Percentiles rank a stretch among this genome's conserved stretches.
phyloP scores from a whole-genome alignment of 495 filamentous ascomycete genomes.

The Acidiella bohemica region DNA sequence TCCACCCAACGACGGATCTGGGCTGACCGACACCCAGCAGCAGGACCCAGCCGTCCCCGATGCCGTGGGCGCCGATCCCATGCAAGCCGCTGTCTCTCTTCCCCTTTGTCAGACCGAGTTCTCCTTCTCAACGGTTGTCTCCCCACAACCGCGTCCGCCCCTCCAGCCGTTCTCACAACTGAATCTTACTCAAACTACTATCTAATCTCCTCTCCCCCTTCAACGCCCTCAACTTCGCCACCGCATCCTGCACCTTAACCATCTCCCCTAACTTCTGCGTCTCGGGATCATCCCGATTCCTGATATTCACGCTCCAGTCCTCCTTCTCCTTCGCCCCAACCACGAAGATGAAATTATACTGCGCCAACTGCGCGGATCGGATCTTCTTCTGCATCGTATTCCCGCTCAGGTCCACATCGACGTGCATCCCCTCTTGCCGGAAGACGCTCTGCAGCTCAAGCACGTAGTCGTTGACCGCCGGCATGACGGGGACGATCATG shows the following conservation, averaged over 20 bases:
- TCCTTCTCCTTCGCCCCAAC: slow-evolving; percentile 75
- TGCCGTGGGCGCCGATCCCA: too few species aligned
- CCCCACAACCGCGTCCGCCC: too few species aligned
- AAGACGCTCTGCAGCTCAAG: slow-evolving; percentile 60
- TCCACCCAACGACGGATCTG: too few species aligned
- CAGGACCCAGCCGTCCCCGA: too few species aligned
- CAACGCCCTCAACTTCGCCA: slow-evolving; percentile 57
- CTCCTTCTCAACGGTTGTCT: too few species aligned
- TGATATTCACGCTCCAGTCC: slow-evolving; percentile 66
- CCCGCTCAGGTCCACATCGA: slow-evolving; percentile 73
- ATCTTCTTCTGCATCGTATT: slow-evolving; percentile 98
- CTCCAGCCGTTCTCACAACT: too few species aligned
- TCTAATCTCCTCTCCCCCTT: slow-evolving; percentile 37
- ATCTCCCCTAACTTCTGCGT: slow-evolving; percentile 64
- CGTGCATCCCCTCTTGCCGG: slow-evolving; percentile 50
- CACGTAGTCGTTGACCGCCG: slow-evolving; percentile 68
- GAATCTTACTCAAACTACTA: neutral
- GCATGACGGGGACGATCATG: slow-evolving; percentile 83
- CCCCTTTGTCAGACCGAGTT: too few species aligned
- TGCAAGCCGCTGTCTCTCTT: too few species aligned
- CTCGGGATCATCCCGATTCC: slow-evolving; percentile 74
- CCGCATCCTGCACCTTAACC: slow-evolving; percentile 61
- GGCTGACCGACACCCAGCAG: too few species aligned
- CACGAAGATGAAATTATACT: slow-evolving; percentile 90
- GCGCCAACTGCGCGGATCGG: slow-evolving; percentile 65